These are phyloP conservation scores for Micractinium sp. DNA, from an alignment of 139 green algal species.

Conservation along the genomic window DNA sequence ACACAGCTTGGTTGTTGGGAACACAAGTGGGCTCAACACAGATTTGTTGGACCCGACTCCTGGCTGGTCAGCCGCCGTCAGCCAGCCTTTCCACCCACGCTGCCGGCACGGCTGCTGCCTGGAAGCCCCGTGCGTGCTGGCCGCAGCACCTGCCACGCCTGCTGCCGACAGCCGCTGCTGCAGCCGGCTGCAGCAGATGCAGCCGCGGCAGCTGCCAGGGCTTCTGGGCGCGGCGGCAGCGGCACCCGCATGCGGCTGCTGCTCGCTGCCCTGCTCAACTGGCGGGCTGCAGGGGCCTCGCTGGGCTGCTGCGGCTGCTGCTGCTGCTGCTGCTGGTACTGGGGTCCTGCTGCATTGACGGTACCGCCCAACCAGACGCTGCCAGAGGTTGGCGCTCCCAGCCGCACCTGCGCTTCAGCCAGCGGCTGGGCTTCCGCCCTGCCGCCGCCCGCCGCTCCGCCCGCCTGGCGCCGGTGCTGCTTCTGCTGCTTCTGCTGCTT, in stretches of 20 bases:
- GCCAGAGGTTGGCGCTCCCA: no score
- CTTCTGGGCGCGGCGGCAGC: neutral
- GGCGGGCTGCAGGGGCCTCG: neutral
- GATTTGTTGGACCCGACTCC: no score
- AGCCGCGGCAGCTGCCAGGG: neutral
- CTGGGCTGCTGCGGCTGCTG: neutral
- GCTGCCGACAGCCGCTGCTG: conserved; percentile 6
- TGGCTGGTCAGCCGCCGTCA: no score
- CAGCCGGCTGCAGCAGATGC: neutral
- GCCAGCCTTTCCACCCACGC: no score
- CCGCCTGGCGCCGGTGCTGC: neutral
- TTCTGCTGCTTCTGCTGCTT: neutral
- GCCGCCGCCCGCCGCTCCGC: neutral
- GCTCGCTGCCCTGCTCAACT: neutral
- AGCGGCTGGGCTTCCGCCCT: no score
- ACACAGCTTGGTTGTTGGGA: no score
- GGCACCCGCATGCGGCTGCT: neutral
- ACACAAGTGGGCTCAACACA: no score
- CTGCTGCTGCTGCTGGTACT: neutral
- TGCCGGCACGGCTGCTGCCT: neutral
- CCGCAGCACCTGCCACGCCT: conserved; percentile 18
- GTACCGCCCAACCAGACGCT: no score
- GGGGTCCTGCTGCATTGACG: neutral
- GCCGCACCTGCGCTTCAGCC: no score
- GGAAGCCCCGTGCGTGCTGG: neutral